phyloP scores from a whole-genome alignment of 495 filamentous ascomycete genomes.

The Penicillium paradoxum region DNA sequence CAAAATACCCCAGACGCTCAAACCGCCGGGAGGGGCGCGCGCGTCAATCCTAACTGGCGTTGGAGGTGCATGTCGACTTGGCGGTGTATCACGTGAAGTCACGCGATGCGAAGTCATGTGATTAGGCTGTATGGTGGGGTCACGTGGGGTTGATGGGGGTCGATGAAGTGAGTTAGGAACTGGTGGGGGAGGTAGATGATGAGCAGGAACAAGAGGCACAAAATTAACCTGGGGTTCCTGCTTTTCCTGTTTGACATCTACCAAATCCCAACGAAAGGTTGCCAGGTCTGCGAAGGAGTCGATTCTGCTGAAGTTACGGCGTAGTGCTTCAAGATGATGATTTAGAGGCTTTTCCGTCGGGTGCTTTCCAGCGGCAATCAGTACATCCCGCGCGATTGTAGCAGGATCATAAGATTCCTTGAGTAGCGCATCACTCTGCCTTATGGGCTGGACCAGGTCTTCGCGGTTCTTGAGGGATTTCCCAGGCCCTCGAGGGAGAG shows the following conservation, averaged over 20 bases:
- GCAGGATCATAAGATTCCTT: slow-evolving; percentile 50
- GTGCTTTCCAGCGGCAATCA: slow-evolving; percentile 56
- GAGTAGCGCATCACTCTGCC: slow-evolving; percentile 40
- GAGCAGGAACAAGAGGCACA: not conserved
- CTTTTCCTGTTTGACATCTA: slow-evolving; percentile 39
- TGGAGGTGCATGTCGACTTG: not conserved
- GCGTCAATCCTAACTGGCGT: not conserved
- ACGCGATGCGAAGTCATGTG: not conserved
- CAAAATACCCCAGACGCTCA: not conserved
- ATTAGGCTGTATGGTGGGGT: not conserved
- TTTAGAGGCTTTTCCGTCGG: slow-evolving; percentile 55
- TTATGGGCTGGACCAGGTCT: slow-evolving; percentile 40
- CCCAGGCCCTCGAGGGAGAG: not conserved
- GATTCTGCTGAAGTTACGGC: slow-evolving; percentile 36
- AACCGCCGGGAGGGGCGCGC: not conserved
- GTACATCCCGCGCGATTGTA: slow-evolving; percentile 62
- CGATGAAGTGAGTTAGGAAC: not conserved
- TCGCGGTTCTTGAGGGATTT: slow-evolving; percentile 13
- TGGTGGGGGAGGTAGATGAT: not conserved
- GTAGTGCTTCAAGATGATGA: slow-evolving; percentile 50
- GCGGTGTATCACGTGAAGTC: slow-evolving; percentile 2
- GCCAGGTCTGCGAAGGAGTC: slow-evolving; percentile 46
- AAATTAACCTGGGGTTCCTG: not conserved
- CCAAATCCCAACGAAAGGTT: slow-evolving; percentile 65
- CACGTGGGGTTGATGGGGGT: slow-evolving; percentile 6